Percentiles rank a stretch among this genome's conserved stretches.
phyloP scores from a whole-genome alignment of 495 filamentous ascomycete species.

The Aspergillus hancockii region DNA sequence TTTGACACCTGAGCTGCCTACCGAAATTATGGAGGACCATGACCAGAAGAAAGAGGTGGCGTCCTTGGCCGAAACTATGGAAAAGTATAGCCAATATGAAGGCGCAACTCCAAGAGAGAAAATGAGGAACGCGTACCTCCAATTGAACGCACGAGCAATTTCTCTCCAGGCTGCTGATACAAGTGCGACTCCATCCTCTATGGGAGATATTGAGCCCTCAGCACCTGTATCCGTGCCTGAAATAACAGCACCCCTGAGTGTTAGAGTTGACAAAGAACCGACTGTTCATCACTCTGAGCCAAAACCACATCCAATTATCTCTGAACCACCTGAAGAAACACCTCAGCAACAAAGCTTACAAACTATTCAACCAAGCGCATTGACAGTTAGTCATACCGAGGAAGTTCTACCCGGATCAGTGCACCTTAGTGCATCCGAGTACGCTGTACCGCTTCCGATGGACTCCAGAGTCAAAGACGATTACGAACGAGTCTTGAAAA shows the following conservation, averaged over 20 bases:
- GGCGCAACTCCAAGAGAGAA: constrained; percentile 35
- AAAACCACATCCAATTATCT: background rate
- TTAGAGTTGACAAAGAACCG: constrained; percentile 32
- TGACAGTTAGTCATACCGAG: constrained; percentile 34
- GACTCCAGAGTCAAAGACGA: constrained; percentile 47
- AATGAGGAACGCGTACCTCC: constrained; percentile 30
- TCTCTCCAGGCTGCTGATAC: constrained; percentile 18
- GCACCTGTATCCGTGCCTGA: constrained; percentile 31
- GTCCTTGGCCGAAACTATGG: constrained; percentile 25
- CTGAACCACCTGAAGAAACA: constrained; percentile 5
- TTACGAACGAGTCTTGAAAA: constrained; percentile 38
- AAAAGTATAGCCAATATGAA: constrained; percentile 31
- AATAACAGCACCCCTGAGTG: constrained; percentile 38
- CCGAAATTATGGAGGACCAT: constrained; percentile 20
- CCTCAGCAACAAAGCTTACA: constrained; percentile 25
- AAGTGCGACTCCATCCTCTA: constrained; percentile 43
- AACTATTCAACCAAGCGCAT: constrained; percentile 46
- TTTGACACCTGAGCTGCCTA: background rate
- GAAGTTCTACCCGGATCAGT: constrained; percentile 39
- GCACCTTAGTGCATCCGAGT: constrained; percentile 43
- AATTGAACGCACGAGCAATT: constrained; percentile 19
- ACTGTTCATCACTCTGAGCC: constrained; percentile 5
- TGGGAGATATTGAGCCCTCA: constrained; percentile 43
- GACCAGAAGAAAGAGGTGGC: constrained; percentile 14
- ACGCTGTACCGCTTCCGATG: constrained; percentile 47